Evolutionary conservation across 2,329 filamentous ascomycete species (phyloP).

Genomic region (Pyrenophora graminea): DNA sequence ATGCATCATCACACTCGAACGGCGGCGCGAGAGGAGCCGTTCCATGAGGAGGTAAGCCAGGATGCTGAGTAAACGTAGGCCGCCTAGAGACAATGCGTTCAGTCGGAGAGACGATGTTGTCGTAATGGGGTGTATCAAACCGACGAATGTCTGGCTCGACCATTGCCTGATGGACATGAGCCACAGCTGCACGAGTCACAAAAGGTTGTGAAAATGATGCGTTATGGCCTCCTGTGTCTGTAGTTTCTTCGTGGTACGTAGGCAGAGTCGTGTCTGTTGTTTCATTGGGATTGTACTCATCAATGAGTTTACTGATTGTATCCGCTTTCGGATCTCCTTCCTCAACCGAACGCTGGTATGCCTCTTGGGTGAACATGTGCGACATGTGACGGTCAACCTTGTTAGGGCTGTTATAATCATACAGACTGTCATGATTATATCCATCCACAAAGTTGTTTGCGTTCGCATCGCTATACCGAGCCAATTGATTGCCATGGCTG

Average conservation of each 20-base stretch:
- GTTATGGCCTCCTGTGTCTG: neutral
- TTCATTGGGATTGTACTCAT: conserved; percentile 28
- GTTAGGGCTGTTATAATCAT: conserved; percentile 17
- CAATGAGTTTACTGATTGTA: conserved; percentile 41
- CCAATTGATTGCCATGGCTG: conserved; percentile 30
- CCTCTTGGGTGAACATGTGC: conserved; percentile 16
- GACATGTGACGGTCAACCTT: conserved; percentile 17
- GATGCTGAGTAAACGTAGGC: conserved; percentile 14
- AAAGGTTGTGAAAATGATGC: too few relatives aligned
- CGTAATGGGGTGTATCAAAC: conserved; percentile 11
- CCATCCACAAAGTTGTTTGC: conserved; percentile 17
- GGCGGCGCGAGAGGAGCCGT: conserved; percentile 35
- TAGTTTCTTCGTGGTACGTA: neutral
- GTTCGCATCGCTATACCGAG: conserved; percentile 21
- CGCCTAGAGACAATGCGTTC: conserved; percentile 1
- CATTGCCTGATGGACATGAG: neutral
- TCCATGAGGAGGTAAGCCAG: conserved; percentile 29
- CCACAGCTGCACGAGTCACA: neutral
- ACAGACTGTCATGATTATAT: conserved; percentile 19
- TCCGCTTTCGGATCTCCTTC: conserved; percentile 32
- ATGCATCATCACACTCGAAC: conserved; percentile 25
- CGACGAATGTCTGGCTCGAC: conserved; percentile 24
- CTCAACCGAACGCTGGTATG: conserved; percentile 16
- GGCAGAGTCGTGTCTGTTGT: conserved; percentile 8
- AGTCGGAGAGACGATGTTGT: too few relatives aligned